These are phyloP conservation scores for Heterococcus sp. DNA, from an alignment of 108 stramenopile genomes.

Conservation along the genomic window DNA sequence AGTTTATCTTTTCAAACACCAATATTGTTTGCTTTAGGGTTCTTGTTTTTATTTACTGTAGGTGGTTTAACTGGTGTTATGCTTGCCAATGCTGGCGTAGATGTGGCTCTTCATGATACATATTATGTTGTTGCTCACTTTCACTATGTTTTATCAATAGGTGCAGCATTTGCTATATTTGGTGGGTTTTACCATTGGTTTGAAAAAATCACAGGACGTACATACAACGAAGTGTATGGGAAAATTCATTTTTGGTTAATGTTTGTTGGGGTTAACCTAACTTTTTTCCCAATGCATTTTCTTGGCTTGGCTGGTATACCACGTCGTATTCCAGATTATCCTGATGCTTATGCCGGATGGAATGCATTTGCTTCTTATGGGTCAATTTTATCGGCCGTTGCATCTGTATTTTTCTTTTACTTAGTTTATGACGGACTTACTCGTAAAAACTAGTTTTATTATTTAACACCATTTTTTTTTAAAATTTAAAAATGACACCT, in stretches of 20 bases:
- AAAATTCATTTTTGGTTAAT: conserved; percentile 27
- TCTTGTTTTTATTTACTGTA: conserved; percentile 32
- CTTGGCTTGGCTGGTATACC: conserved; percentile 28
- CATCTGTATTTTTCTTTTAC: conserved; percentile 18
- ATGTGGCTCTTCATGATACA: conserved; percentile 32
- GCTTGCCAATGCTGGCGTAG: conserved; percentile 30
- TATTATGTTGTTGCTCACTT: conserved; percentile 41
- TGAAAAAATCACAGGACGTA: conserved; percentile 40
- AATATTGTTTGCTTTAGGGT: conserved; percentile 26
- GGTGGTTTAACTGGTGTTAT: conserved; percentile 15
- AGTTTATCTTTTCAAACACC: conserved; percentile 8
- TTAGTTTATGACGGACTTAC: conserved; percentile 9
- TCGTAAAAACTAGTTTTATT: too few species aligned
- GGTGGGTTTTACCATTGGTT: conserved; percentile 48
- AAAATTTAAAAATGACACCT: too few species aligned
- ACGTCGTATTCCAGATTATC: conserved; percentile 34
- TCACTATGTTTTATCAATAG: conserved; percentile 40
- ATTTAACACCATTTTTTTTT: too few species aligned
- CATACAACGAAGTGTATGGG: conserved; percentile 39
- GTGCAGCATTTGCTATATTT: conserved; percentile 48
- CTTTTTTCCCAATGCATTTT: conserved; percentile 45
- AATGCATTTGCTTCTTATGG: conserved; percentile 39
- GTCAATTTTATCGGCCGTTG: conserved; percentile 18
- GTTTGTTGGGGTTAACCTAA: conserved; percentile 29
- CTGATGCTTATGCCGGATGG: conserved; percentile 27